Evolutionary conservation across 371 early-diverging fungal species (phyloP), one percentile per base, ranked within the genome.

Genomic region (Mortierella sp.): DNA sequence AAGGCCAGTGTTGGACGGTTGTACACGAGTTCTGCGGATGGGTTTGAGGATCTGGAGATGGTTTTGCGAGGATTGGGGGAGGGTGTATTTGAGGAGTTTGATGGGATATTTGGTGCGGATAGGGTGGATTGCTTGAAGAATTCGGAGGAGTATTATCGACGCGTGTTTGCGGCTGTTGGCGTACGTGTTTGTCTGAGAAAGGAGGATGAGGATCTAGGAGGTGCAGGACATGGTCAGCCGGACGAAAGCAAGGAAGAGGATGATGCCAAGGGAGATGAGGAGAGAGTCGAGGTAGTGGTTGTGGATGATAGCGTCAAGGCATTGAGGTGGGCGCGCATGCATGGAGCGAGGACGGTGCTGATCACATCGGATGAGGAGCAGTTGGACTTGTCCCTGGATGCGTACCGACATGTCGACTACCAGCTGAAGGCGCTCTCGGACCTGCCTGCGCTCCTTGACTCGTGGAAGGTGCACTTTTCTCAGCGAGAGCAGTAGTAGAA

Each of bases 341-440:
- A 71, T 19, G 84, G 81, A 5, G 81, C 84, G 21, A 69, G 81
- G 75, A 84, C 84, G 16, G 76, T 84, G 55, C 44, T 84, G 76
- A 76, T 84, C 24, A 54, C 78, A 46, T 61, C 61, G n/a, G 54
- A n/a, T 6, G 64, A 40, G 3, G 69, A 77, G 31, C 59, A 50
- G 44, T 19, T 83, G 69, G 77, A 83, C 46, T 61, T 83, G 77
- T 71, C 77, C 1, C 40, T 57, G 72, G 74, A 78, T 43, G 55
- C 14, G n/a, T 28, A 78, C 21, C 19, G 61, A 1, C 80, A 80
- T 59, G 54, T 83, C 43, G 83, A 83, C 37, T 77, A 80, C 48
- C 83, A 79, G 3, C 73, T 83, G 59, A 73, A 64, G 53, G 61
- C 72, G 3, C 70, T 83, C 14, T 51, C 72, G 37, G 80, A 80